Evolutionary conservation across 768 basidiomycete species (phyloP), one percentile per base, ranked within the genome.

Genomic region (Suillus paluster): DNA sequence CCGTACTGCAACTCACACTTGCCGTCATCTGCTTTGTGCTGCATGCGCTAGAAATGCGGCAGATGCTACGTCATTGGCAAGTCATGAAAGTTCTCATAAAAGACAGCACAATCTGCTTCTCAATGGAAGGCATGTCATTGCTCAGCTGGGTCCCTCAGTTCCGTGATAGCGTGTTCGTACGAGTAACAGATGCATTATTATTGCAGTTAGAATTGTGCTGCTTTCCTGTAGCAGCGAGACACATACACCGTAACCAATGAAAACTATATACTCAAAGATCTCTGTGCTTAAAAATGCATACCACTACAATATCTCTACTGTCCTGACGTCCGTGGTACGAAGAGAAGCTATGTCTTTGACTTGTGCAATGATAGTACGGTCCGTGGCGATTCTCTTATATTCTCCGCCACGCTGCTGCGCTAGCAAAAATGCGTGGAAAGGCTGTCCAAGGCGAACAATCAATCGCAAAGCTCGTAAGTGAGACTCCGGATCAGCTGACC

Each of bases 61-160:
- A 45, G 10, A 60, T 62, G 60, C 15, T 59, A 19, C 10, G 41
- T 44, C 36, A 39, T 15, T 68, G 69, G 64, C 60, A 50, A 10
- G 52, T 70, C 33, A 64, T 70, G 64, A 46, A 50, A 36, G 52
- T 66, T 30, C 64, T 70, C 42, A 55, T 58, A 14, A 42, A 56
- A 27, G 69, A 70, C 27, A 70, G 60, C 46, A 70, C 62, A 34
- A 2, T 68, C 46, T 68, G 64, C 8, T 68, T 64, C 61, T 62
- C 60, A 25, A 21, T 70, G 69, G 68, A 25, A 36, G 69, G 60
- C 6, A 17, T n/a, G 21, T 12, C 49, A n/a, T 23, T 27, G n/a
- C 5, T 55, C 12, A 7, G n/a, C n/a, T n/a, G n/a, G n/a, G n/a
- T n/a, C n/a, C n/a, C n/a, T n/a, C n/a, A n/a, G n/a, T n/a, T n/a